Evolutionary conservation across 805 yeast species (phyloP).

Genomic region (Sugiyamaella boreocaroliniensis): DNA sequence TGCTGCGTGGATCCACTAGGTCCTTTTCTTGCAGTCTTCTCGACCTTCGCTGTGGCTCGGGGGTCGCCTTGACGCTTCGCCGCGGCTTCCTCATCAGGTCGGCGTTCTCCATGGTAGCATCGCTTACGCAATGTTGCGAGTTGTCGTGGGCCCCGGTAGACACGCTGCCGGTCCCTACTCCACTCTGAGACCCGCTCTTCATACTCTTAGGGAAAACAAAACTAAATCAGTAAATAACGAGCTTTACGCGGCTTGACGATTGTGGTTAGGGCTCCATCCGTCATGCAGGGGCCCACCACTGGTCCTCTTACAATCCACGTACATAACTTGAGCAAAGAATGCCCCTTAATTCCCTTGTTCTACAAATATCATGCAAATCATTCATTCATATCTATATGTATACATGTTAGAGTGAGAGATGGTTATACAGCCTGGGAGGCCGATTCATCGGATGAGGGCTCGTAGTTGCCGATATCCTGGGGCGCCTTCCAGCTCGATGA

Average conservation of each 20-base stretch:
- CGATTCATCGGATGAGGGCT: not conserved
- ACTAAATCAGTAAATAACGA: not conserved
- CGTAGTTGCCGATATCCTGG: not conserved
- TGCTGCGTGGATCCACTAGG: conserved; percentile 2
- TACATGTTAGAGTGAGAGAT: not conserved
- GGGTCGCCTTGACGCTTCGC: not conserved
- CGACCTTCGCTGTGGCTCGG: conserved; percentile 6
- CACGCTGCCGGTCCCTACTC: not conserved
- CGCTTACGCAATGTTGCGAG: not conserved
- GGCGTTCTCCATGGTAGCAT: not conserved
- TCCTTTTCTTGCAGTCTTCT: conserved; percentile 8
- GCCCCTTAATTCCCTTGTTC: no score
- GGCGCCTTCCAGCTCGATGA: conserved; percentile 29
- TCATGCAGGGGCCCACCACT: no score
- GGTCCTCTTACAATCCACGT: no score
- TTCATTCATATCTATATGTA: not conserved
- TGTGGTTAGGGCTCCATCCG: not conserved
- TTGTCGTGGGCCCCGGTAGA: not conserved
- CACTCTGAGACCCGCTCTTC: not conserved
- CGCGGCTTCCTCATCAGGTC: not conserved
- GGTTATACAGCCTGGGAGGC: not conserved
- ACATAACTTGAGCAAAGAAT: no score
- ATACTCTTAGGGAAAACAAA: not conserved
- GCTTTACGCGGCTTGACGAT: not conserved
- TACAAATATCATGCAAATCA: not conserved